These are phyloP conservation scores for Orobanche coerulescens DNA, from an alignment of 257 asterid species.

Conservation along the genomic window DNA sequence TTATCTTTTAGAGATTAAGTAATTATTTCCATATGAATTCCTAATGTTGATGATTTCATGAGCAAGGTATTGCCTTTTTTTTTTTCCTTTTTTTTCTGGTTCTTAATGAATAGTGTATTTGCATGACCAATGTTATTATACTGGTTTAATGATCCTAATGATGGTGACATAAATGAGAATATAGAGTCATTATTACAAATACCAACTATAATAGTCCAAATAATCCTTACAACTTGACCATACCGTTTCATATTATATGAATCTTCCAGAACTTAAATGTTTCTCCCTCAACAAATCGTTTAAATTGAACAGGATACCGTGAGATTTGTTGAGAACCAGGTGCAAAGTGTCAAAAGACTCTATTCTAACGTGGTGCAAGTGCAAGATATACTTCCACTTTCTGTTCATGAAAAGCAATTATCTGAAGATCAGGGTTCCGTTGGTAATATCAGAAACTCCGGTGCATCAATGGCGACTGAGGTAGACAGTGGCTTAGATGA, in stretches of 20 bases:
- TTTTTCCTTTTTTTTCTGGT: not conserved
- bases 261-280: not conserved
- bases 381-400: constrained; percentile 39
- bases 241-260: not conserved
- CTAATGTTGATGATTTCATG: constrained; percentile 61
- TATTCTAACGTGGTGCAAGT: constrained; percentile 39
- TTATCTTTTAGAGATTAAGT: not conserved
- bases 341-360: constrained; percentile 49
- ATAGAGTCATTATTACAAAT: not conserved
- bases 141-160: not conserved
- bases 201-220: not conserved
- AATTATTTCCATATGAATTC: constrained; percentile 31
- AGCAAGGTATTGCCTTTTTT: constrained; percentile 39
- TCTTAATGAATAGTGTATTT: constrained; percentile 3
- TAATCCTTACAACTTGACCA: too few relatives aligned
- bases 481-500: constrained; percentile 15
- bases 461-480: constrained; percentile 8
- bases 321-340: constrained; percentile 54
- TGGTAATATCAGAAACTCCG: constrained; percentile 2
- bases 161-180: not conserved
- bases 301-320: constrained; percentile 38
- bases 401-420: constrained; percentile 19
- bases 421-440: constrained; percentile 18
- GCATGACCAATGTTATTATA: not conserved
- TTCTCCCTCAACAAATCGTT: constrained; percentile 2